These are phyloP conservation scores for Furcasterigmium sp. DNA, from an alignment of 2,329 filamentous ascomycete species.

Conservation along the genomic window DNA sequence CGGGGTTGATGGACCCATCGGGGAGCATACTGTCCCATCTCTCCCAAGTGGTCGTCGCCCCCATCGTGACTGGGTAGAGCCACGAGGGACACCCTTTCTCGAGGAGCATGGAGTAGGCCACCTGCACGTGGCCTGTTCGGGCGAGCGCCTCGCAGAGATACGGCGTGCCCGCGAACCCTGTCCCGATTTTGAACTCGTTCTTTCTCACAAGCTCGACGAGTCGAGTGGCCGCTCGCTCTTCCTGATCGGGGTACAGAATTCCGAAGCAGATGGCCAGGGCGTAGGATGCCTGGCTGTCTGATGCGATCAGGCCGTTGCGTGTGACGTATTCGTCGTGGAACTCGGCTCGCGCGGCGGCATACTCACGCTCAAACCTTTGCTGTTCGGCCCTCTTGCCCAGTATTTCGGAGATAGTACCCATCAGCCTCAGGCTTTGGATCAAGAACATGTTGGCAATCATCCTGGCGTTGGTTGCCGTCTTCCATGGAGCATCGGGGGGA, in stretches of 20 bases:
- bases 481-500: slow-evolving; percentile 18
- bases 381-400: background rate
- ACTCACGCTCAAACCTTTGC: background rate
- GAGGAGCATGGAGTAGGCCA: slow-evolving; percentile 30
- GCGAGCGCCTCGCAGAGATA: slow-evolving; percentile 12
- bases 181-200: slow-evolving; percentile 9
- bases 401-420: background rate
- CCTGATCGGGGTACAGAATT: slow-evolving; percentile 4
- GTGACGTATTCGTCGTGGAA: slow-evolving; percentile 18
- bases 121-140: slow-evolving; percentile 4
- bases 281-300: slow-evolving; percentile 15
- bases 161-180: slow-evolving; percentile 18
- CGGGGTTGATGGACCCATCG: slow-evolving; percentile 29
- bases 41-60: slow-evolving; percentile 35
- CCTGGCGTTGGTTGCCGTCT: slow-evolving; percentile 19
- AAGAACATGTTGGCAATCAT: slow-evolving; percentile 25
- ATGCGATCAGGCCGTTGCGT: slow-evolving; percentile 8
- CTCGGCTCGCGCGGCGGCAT: background rate
- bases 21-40: slow-evolving; percentile 33
- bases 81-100: slow-evolving; percentile 27
- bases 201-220: slow-evolving; percentile 5
- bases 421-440: slow-evolving; percentile 9
- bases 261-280: slow-evolving; percentile 15
- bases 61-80: slow-evolving; percentile 32
- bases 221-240: background rate